phyloP scores from a whole-genome alignment of 2,329 filamentous ascomycete genomes.

The Colletotrichum incanum region DNA sequence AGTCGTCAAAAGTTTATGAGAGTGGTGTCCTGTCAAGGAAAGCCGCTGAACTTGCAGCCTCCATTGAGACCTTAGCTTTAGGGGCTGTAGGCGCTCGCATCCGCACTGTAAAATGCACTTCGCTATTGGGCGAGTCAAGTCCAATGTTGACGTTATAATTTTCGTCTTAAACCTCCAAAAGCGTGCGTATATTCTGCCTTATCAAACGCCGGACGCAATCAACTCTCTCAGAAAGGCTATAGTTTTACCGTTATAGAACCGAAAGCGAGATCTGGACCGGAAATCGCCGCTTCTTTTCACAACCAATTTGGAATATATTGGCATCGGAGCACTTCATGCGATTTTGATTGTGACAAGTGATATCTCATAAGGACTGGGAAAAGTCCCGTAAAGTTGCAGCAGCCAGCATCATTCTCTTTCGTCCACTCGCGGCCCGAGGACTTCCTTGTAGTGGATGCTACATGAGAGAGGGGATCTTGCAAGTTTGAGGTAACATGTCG shows the following conservation, averaged over 20 bases:
- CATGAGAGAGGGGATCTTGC: neutral
- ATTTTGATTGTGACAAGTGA: neutral
- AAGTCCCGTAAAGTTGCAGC: too few relatives aligned
- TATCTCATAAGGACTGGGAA: neutral
- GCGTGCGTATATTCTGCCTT: too few relatives aligned
- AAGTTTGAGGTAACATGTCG: neutral
- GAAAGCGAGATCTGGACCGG: neutral
- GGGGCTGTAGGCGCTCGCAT: neutral
- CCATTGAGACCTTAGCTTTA: too few relatives aligned
- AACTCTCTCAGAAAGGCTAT: neutral
- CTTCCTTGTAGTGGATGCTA: neutral
- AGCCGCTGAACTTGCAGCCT: neutral
- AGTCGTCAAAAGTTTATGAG: neutral
- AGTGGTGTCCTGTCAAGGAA: conserved; percentile 3
- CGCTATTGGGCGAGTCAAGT: neutral
- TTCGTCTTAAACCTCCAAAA: neutral
- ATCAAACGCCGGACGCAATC: neutral
- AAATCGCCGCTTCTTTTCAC: neutral
- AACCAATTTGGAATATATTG: neutral
- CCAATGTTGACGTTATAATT: neutral
- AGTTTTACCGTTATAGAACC: neutral
- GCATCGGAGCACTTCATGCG: neutral
- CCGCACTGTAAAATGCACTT: neutral
- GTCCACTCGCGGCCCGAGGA: neutral
- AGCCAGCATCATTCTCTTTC: neutral